Evolutionary conservation across 306 rosid genomes (phyloP).

Genomic region (Alnus rubra): DNA sequence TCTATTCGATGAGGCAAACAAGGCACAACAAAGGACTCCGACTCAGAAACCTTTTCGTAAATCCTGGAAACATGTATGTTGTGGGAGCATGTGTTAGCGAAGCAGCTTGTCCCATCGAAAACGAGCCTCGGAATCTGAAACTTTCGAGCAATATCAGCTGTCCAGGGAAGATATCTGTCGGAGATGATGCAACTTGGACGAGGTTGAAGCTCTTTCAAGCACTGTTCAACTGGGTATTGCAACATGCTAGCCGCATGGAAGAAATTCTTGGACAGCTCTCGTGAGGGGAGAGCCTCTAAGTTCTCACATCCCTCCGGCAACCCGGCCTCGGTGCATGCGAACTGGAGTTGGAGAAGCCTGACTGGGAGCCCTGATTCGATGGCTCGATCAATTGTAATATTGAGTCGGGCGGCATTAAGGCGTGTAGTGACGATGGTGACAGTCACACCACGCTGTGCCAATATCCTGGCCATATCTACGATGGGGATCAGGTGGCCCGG

Average conservation of each 20-base stretch:
- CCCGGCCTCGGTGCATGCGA: slow-evolving; percentile 22
- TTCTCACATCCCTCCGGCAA: slow-evolving; percentile 30
- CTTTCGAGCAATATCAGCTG: slow-evolving; percentile 15
- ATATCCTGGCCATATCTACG: slow-evolving; percentile 21
- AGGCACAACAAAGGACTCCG: slow-evolving; percentile 46
- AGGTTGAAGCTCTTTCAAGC: slow-evolving; percentile 5
- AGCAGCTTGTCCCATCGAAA: slow-evolving; percentile 12
- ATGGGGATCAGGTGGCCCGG: slow-evolving; percentile 23
- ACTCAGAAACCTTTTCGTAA: slow-evolving; percentile 34
- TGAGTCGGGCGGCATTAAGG: slow-evolving; percentile 12
- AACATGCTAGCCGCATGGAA: slow-evolving; percentile 5
- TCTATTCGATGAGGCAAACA: slow-evolving; percentile 42
- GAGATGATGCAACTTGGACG: slow-evolving; percentile 33
- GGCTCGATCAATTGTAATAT: neutral
- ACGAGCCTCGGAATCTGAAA: slow-evolving; percentile 26
- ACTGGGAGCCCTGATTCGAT: neutral
- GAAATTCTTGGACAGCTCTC: slow-evolving; percentile 11
- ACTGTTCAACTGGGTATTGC: slow-evolving; percentile 5
- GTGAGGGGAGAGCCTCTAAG: slow-evolving; percentile 20
- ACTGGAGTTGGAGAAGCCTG: neutral
- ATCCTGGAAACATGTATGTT: slow-evolving; percentile 35
- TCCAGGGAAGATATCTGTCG: slow-evolving; percentile 21
- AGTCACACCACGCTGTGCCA: slow-evolving; percentile 23
- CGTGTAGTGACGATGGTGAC: slow-evolving; percentile 29
- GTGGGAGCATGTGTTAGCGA: slow-evolving; percentile 20